Base-by-base conservation (phyloP, 2,329 filamentous ascomycete genomes). In the Fusarium siculi region DNA sequence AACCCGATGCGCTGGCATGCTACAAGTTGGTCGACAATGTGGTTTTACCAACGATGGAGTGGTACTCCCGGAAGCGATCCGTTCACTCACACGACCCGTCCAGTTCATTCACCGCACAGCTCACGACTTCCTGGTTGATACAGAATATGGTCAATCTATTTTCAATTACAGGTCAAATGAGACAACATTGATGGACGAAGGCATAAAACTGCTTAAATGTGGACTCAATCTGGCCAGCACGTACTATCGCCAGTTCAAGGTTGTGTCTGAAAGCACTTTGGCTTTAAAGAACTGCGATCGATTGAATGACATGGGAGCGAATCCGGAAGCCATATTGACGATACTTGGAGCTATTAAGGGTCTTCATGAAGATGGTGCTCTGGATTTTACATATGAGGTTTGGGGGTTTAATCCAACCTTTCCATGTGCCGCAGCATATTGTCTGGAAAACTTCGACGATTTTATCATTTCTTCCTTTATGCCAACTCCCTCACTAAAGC, bases 211-310 rank as follows among this genome's bases (percentile, higher is more conserved):
- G 0, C 9, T 46, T 0, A 30, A 32, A 15, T 42, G 47, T 7
- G 5, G 10, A 0, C 16, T 65, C 0, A n/a, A 19, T 15, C 4
- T 65, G 0, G 7, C 4, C 1, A 30, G 4, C 3, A 2, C 12
- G 2, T 65, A 40, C 2, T 9, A 19, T 2, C 11, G 3, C 32
- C 8, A 34, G 9, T 0, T 34, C 2, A 1, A 1, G 3, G 6
- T 8, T 34, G 11, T 4, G 2, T 25, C 30, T 1, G 2, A 0
- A 6, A n/a, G 5, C 3, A 0, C 0, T 9, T 0, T 2, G 0
- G 4, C 3, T 12, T 0, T 59, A 2, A 0, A 0, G 0, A 1
- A 6, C 1, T 61, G 30, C 1, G 2, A 11, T 2, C 1, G 7
- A 18, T 8, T 65, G 0, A 1, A 25, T 3, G 0, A 1, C 0